Evolutionary conservation across 345 rosid species (phyloP).

Genomic region (Excoecaria cochinchinensis): DNA sequence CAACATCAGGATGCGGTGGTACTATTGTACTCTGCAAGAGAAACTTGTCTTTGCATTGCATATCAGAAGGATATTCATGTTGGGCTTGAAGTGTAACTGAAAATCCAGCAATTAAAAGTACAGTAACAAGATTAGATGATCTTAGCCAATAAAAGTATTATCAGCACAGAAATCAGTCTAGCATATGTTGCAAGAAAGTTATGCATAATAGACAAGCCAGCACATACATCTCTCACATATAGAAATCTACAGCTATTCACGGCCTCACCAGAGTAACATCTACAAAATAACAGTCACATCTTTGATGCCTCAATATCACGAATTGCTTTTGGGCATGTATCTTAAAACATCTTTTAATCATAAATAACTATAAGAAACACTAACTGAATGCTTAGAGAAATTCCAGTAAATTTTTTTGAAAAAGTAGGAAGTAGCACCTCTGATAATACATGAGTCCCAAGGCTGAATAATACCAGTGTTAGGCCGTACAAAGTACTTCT

Average conservation of each 20-base stretch:
- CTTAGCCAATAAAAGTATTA: background rate
- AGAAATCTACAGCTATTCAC: background rate
- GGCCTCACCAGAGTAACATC: background rate
- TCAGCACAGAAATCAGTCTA: constrained; percentile 1
- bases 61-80: constrained; percentile 66
- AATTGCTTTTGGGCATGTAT: background rate
- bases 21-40: constrained; percentile 86
- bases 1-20: constrained; percentile 69
- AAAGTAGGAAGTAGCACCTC: constrained; percentile 46
- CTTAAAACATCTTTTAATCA: background rate
- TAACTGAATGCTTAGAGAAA: background rate
- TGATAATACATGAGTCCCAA: constrained; percentile 66
- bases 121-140: background rate
- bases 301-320: background rate
- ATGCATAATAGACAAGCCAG: background rate
- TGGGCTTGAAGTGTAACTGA: constrained; percentile 96
- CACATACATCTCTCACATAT: background rate
- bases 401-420: background rate
- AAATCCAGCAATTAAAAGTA: constrained; percentile 19
- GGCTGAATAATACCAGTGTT: constrained; percentile 84
- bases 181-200: background rate
- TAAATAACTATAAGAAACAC: too few relatives aligned
- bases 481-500: constrained; percentile 96
- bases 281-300: background rate
- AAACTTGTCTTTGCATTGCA: constrained; percentile 98